These are phyloP conservation scores for Kuraishia hungarica DNA, from an alignment of 805 yeast genomes.

Conservation along the genomic window DNA sequence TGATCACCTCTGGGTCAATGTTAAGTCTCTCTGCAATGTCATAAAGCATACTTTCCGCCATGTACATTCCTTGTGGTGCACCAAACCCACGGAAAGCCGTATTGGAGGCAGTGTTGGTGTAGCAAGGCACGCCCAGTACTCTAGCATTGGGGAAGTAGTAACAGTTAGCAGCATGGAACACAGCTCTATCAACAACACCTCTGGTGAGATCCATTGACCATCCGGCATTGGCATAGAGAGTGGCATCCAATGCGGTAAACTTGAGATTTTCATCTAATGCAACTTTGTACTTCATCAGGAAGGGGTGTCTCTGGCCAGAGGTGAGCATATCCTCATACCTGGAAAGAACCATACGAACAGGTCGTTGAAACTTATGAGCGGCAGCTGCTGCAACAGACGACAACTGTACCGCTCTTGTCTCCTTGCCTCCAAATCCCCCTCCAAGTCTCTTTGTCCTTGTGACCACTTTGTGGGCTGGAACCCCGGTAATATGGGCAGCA, in stretches of 20 bases:
- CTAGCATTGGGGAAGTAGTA: slow-evolving; percentile 33
- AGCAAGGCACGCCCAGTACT: slow-evolving; percentile 29
- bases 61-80: slow-evolving; percentile 41
- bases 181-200: slow-evolving; percentile 41
- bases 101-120: slow-evolving; percentile 36
- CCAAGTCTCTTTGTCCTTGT: slow-evolving; percentile 34
- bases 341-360: slow-evolving; percentile 31
- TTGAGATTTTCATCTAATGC: slow-evolving; percentile 30
- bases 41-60: slow-evolving; percentile 30
- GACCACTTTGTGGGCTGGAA: slow-evolving; percentile 31
- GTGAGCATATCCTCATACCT: slow-evolving; percentile 36
- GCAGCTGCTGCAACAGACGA: slow-evolving; percentile 31
- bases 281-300: slow-evolving; percentile 32
- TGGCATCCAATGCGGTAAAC: slow-evolving; percentile 29
- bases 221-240: slow-evolving; percentile 36
- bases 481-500: slow-evolving; percentile 33
- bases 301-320: slow-evolving; percentile 40
- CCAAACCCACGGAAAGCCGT: slow-evolving; percentile 44
- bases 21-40: slow-evolving; percentile 30
- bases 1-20: slow-evolving; percentile 28
- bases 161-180: slow-evolving; percentile 32
- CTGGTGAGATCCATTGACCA: slow-evolving; percentile 39
- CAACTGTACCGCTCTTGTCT: slow-evolving; percentile 29
- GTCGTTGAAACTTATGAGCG: slow-evolving; percentile 31
- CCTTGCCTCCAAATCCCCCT: slow-evolving; percentile 45